Evolutionary conservation across 2,329 filamentous ascomycete species (phyloP).

Genomic region (Clonostachys byssicola): DNA sequence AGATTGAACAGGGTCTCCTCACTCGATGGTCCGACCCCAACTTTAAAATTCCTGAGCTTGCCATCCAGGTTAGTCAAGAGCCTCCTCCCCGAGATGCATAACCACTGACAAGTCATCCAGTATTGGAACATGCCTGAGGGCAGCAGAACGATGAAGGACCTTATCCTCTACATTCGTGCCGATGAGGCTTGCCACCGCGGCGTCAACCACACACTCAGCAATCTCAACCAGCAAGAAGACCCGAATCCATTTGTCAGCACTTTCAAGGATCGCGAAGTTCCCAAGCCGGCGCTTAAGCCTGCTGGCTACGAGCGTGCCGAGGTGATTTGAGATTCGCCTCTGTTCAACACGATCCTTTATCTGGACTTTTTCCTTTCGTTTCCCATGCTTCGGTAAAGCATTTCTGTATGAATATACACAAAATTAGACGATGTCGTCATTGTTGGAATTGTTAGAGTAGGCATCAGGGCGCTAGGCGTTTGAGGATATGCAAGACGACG

Average conservation of each 20-base stretch:
- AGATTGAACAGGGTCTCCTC: slow-evolving; percentile 79
- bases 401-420: no score
- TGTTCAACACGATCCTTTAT: no score
- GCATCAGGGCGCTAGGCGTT: no score
- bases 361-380: no score
- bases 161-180: slow-evolving; percentile 85
- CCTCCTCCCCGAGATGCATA: background rate
- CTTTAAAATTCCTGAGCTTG: slow-evolving; percentile 81
- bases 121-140: slow-evolving; percentile 96
- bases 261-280: slow-evolving; percentile 67
- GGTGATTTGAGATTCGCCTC: slow-evolving; percentile 47
- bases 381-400: no score
- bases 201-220: slow-evolving; percentile 92
- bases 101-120: slow-evolving; percentile 10
- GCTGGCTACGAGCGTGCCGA: slow-evolving; percentile 82
- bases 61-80: slow-evolving; percentile 48
- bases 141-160: slow-evolving; percentile 75
- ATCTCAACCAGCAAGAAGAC: slow-evolving; percentile 79
- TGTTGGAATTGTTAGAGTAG: no score
- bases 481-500: no score
- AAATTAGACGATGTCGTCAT: no score
- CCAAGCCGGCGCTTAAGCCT: slow-evolving; percentile 62
- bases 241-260: slow-evolving; percentile 88
- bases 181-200: slow-evolving; percentile 88
- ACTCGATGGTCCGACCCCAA: slow-evolving; percentile 72